Evolutionary conservation across 768 basidiomycete species (phyloP), one percentile per base, ranked within the genome.

Genomic region (Dacryopinax primogenitus): DNA sequence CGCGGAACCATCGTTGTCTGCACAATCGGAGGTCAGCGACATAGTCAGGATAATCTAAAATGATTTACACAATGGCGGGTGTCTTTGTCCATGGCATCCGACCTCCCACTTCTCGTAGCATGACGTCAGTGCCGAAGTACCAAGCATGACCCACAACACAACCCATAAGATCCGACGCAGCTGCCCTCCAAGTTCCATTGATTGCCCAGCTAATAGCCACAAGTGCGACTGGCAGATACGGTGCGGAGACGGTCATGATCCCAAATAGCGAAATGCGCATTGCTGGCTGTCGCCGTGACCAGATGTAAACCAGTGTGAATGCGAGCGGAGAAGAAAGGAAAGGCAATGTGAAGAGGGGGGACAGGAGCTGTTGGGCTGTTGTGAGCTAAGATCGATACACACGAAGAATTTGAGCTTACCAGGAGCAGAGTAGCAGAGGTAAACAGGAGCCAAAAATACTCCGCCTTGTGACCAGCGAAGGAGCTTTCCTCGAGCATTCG

Each of bases 201-300:
- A 88, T 78, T 30, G 87, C 75, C 88, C 88, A 90, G 44, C 65
- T 58, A 62, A 70, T 90, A 0, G 80, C 87, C 23, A 97, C 89
- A 34, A 98, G 86, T 0, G 92, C 92, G 33, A 94, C 76, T 1
- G 95, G 95, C 4, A 99, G 85, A 74, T 99, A 97, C 0, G 95
- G 92, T 0, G 95, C 95, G 0, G 91, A 88, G 72, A 99, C 93
- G 2, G 91, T 97, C 71, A 98, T 81, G 30, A 98, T 78, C 9
- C 95, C 95, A 70, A 99, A 96, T 16, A 99, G 83, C 1, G 92
- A 94, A 66, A 99, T 92, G n/a, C 92, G 91, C 2, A 92, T 91
- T 2, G 87, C 85, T 1, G 95, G 93, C 73, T 99, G 95, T 23
- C 93, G 82, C 63, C 95, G 80, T 18, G 93, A 92, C 96, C 96